Conservation (phyloP, 306 rosid species). For the Corylus avellana region DNA sequence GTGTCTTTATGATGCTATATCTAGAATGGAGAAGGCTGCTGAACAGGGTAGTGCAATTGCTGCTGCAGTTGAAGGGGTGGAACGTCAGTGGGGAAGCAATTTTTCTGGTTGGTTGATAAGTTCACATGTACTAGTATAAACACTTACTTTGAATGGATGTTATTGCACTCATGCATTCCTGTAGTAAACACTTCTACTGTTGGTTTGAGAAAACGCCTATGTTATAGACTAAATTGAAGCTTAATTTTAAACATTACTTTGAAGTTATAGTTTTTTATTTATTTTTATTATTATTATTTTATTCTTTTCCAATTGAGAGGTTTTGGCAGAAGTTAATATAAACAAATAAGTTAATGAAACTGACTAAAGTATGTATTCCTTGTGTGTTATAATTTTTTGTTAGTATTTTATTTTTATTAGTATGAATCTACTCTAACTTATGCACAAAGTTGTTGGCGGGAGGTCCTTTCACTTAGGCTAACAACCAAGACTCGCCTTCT, state of each 20-base stretch:
- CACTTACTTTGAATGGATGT: constrained; percentile 22
- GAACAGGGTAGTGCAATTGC: constrained; percentile 93
- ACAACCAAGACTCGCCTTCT: no score
- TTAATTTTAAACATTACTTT: not conserved
- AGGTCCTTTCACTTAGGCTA: no score
- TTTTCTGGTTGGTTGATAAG: constrained; percentile 55
- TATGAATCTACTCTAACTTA: not conserved
- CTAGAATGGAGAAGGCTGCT: constrained; percentile 90
- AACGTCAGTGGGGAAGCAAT: constrained; percentile 76
- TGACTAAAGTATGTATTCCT: not conserved
- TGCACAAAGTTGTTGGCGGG: not conserved
- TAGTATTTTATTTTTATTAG: not conserved
- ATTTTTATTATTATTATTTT: not conserved
- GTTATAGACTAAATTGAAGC: not conserved
- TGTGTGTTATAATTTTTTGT: not conserved
- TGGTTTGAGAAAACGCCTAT: not conserved
- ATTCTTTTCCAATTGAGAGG: not conserved
- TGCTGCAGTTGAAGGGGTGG: constrained; percentile 88
- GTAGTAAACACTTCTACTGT: not conserved
- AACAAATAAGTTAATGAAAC: not conserved
- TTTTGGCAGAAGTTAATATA: not conserved
- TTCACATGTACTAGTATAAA: constrained; percentile 9
- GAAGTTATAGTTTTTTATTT: not conserved
- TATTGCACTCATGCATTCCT: constrained; percentile 1
- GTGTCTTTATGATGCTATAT: constrained; percentile 95